phyloP scores from a whole-genome alignment of 768 basidiomycete genomes.

The Psilocybe cyanescens region DNA sequence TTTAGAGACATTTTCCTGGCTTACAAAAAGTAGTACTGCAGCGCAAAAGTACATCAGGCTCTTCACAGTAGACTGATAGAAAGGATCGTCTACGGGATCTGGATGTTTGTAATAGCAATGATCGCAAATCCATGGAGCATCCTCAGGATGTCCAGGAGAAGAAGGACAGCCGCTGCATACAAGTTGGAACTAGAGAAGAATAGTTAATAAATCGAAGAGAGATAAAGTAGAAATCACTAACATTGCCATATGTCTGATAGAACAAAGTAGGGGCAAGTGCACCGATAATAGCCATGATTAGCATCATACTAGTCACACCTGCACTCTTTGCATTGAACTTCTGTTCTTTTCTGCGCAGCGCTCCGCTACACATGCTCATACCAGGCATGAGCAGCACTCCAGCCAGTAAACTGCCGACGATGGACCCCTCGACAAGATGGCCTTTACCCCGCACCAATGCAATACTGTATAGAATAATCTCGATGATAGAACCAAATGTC shows the following conservation, averaged over 20 bases:
- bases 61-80: constrained; percentile 96
- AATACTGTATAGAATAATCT: constrained; percentile 91
- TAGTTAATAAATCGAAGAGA: constrained; percentile 1
- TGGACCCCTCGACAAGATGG: constrained; percentile 93
- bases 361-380: constrained; percentile 91
- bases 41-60: constrained; percentile 97
- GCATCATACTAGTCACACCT: constrained; percentile 98
- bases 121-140: constrained; percentile 81
- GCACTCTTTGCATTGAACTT: constrained; percentile 99
- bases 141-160: constrained; percentile 35
- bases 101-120: constrained; percentile 96
- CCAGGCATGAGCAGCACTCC: constrained; percentile 98
- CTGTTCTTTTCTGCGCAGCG: constrained; percentile 90
- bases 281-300: constrained; percentile 99
- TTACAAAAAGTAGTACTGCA: constrained; percentile 82
- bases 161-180: constrained; percentile 82
- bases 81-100: constrained; percentile 90
- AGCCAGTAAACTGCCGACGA: constrained; percentile 93
- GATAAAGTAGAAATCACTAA: constrained; percentile 43
- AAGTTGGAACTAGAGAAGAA: constrained; percentile 73
- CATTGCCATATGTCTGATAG: constrained; percentile 97
- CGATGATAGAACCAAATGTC: constrained; percentile 97
- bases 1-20: constrained; percentile 32
- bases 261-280: constrained; percentile 94
- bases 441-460: constrained; percentile 92